A percentile compares a stretch with the other conserved stretches of the same genome.
phyloP scores from a whole-genome alignment of 192 early-diverging fungal species.

The Backusella liffmaniae region DNA sequence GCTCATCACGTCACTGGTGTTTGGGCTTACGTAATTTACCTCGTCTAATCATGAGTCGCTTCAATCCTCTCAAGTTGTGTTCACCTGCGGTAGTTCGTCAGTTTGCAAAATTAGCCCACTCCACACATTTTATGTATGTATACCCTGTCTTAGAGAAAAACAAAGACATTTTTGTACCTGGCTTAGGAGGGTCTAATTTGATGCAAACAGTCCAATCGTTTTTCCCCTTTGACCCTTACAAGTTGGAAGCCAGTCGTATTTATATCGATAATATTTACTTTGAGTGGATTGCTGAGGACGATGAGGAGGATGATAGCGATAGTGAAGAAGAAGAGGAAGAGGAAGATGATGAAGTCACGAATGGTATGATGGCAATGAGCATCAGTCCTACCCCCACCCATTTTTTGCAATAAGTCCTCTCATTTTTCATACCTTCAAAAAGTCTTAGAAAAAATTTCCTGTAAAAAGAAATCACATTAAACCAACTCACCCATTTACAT shows the following conservation, averaged over 20 bases:
- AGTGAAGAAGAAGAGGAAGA: slow-evolving; percentile 40
- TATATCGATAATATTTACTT: slow-evolving; percentile 74
- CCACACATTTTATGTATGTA: slow-evolving; percentile 82
- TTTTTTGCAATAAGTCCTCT: neutral
- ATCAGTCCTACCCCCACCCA: slow-evolving; percentile 50
- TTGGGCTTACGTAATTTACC: slow-evolving; percentile 64
- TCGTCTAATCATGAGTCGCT: slow-evolving; percentile 68
- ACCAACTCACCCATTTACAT: neutral
- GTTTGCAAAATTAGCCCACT: slow-evolving; percentile 79
- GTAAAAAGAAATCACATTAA: neutral
- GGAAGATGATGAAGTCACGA: slow-evolving; percentile 43
- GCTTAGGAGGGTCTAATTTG: slow-evolving; percentile 14
- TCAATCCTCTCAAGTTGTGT: slow-evolving; percentile 82
- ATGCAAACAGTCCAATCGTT: slow-evolving; percentile 57
- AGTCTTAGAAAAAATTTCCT: slow-evolving; percentile 7
- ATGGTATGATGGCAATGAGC: slow-evolving; percentile 53
- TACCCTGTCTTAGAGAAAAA: slow-evolving; percentile 76
- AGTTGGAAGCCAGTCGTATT: slow-evolving; percentile 63
- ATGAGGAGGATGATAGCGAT: slow-evolving; percentile 50
- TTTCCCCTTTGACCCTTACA: slow-evolving; percentile 94
- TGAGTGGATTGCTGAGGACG: slow-evolving; percentile 69
- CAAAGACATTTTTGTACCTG: slow-evolving; percentile 40
- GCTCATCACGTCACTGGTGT: slow-evolving; percentile 51
- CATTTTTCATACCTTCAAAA: neutral
- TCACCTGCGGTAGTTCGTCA: slow-evolving; percentile 74